Conservation (phyloP, 1,139 yeast genomes). For the Candida frijolesensis region DNA sequence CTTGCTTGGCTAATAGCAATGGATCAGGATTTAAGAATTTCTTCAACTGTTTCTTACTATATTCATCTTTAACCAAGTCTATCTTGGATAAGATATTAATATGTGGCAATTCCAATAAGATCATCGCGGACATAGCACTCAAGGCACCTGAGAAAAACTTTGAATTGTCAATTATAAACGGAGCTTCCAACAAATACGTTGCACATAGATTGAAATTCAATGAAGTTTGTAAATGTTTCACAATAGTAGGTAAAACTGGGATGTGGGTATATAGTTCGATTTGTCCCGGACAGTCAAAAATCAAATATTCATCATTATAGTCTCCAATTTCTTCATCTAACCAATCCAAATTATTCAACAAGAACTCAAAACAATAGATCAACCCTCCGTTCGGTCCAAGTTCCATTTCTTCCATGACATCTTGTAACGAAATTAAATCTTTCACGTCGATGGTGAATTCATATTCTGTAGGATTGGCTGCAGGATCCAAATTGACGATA, state of each 20-base stretch:
- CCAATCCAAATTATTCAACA: slow-evolving; percentile 92
- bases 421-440: slow-evolving; percentile 86
- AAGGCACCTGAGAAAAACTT: slow-evolving; percentile 95
- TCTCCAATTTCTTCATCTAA: slow-evolving; percentile 94
- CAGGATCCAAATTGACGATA: slow-evolving; percentile 94
- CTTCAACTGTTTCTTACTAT: slow-evolving; percentile 73
- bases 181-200: slow-evolving; percentile 88
- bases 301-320: slow-evolving; percentile 87
- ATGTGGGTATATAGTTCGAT: slow-evolving; percentile 94
- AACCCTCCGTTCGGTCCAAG: slow-evolving; percentile 96
- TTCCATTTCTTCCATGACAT: slow-evolving; percentile 95
- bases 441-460: slow-evolving; percentile 93
- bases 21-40: slow-evolving; percentile 93
- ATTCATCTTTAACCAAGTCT: slow-evolving; percentile 80
- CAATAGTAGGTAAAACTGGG: slow-evolving; percentile 88
- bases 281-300: slow-evolving; percentile 98
- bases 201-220: slow-evolving; percentile 90
- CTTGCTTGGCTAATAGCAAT: slow-evolving; percentile 49
- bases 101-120: slow-evolving; percentile 90
- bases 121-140: slow-evolving; percentile 99
- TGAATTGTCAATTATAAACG: slow-evolving; percentile 85
- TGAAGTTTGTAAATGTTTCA: slow-evolving; percentile 75
- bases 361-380: slow-evolving; percentile 88
- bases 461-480: slow-evolving; percentile 90
- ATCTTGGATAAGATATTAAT: slow-evolving; percentile 83